Base-by-base conservation (phyloP, 805 yeast species). In the Saccharomyces eubayanus region DNA sequence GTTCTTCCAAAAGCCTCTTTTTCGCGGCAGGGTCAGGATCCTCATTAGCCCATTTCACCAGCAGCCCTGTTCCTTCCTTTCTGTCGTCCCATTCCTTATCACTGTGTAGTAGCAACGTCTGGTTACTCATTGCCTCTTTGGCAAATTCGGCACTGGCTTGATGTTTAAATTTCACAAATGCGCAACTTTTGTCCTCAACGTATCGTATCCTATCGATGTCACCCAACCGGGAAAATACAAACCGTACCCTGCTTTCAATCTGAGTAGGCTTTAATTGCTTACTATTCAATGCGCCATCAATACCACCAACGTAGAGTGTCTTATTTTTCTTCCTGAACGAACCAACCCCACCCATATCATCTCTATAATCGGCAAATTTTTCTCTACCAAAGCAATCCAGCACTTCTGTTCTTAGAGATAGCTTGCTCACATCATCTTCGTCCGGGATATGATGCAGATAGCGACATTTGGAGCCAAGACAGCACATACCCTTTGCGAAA, bases 341-440 rank as follows among this genome's bases (percentile, higher is more conserved):
- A 0, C 98, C 99, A 2, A 90, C 85, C 31, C 99, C 99, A 29
- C 86, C 82, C 97, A 90, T 90, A 69, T 92, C 98, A 59, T 92
- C 97, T 59, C 90, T 73, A 62, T 88, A 89, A 49, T 82, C 86
- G 1, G 86, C 75, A 57, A 85, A 85, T 67, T 87, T 89, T 63
- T 88, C 96, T 55, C 99, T 74, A 1, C 97, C 98, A 74, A 92
- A 92, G 63, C 97, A 91, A 70, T 92, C 99, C 28, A 81, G 76
- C 0, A 61, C 62, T 49, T 57, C 63, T n/a, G 62, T 64, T 30
- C 57, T 56, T 54, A 62, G 31, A 0, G 89, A 81, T 1, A 84
- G 77, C 1, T 83, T 77, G 48, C 75, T 75, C 41, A 74, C 68
- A 62, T 91, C 97, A 6, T 68, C 63, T 0, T 75, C 78, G 3